Evolutionary conservation across 73 alveolate genomes (phyloP), one percentile per base, ranked within the genome.

Genomic region (Symbiodinium natans): DNA sequence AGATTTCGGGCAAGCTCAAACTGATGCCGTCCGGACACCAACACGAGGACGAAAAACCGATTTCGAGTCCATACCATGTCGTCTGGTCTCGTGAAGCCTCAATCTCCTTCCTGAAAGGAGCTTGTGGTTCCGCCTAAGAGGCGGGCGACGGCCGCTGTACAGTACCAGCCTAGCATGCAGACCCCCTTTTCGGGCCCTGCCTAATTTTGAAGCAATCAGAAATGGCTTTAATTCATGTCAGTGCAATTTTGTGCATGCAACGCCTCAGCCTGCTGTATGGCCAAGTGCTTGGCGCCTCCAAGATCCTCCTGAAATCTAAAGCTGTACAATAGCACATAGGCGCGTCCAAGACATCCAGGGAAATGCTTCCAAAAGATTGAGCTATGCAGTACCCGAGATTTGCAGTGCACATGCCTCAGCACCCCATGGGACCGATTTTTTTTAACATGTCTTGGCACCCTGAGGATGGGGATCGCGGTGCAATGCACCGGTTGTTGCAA

Each of bases 401-500:
- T 6, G 6, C 13, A 46, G 59, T 6, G 6, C 59, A 46, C 6
- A 9, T 46, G 59, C 59, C 59, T 46, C 21, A 13, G 6, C 59
- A 46, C 21, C 59, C 21, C 6, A n/a, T n/a, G n/a, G n/a, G n/a
- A n/a, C n/a, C n/a, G n/a, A n/a, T n/a, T n/a, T n/a, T n/a, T n/a
- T n/a, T n/a, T 52, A 15, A 23, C 25, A 63, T 63, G 80, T 63
- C 80, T 63, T 63, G 80, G 80, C 33, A 63, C 80, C 80, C 80
- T 25, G 38, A 25, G 27, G 80, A 63, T 63, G 80, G 36, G 80
- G 36, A 63, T 0, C 33, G 80, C 80, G 27, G 13, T 17, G 80
- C 80, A 63, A 63, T 63, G 80, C 80, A 63, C 80, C 11, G 80
- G 80, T n/a, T 63, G 80, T 36, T 63, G 80, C 31, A 63, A 63